These are phyloP conservation scores for Barnettozyma hawaiiensis DNA, from an alignment of 1,139 yeast species.

Conservation along the genomic window DNA sequence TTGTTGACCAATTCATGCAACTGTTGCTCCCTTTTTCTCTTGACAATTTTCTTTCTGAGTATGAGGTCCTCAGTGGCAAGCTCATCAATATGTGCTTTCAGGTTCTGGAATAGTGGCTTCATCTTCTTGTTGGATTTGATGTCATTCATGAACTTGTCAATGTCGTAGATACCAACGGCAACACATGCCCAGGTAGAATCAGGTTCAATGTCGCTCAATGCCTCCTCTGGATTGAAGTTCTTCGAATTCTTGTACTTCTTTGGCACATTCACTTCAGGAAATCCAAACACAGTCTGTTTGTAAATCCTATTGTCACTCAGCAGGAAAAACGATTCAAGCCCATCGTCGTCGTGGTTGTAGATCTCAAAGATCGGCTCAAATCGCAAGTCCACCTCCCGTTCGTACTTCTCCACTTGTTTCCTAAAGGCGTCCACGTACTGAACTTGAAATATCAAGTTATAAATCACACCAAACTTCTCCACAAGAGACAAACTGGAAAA, in stretches of 20 bases:
- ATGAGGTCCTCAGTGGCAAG: conserved; percentile 31
- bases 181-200: conserved; percentile 37
- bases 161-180: conserved; percentile 29
- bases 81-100: conserved; percentile 21
- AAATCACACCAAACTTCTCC: conserved; percentile 44
- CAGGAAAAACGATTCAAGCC: conserved; percentile 19
- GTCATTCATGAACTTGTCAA: conserved; percentile 21
- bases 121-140: conserved; percentile 18
- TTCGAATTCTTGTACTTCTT: conserved; percentile 35
- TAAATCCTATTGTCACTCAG: conserved; percentile 27
- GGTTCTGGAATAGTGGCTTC: conserved; percentile 21
- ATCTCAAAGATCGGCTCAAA: conserved; percentile 28
- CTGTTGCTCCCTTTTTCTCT: conserved; percentile 44
- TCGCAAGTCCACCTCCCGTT: conserved; percentile 25
- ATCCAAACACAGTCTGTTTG: conserved; percentile 23
- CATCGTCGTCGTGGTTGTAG: conserved; percentile 12
- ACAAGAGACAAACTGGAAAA: conserved; percentile 38
- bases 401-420: conserved; percentile 30
- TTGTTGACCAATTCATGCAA: conserved; percentile 43
- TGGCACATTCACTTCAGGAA: conserved; percentile 24
- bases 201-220: conserved; percentile 26
- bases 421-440: conserved; percentile 30
- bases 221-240: conserved; percentile 28
- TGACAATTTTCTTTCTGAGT: conserved; percentile 39
- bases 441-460: conserved; percentile 33